phyloP scores from a whole-genome alignment of 1,139 yeast genomes.

The Nadsonia commutata region DNA sequence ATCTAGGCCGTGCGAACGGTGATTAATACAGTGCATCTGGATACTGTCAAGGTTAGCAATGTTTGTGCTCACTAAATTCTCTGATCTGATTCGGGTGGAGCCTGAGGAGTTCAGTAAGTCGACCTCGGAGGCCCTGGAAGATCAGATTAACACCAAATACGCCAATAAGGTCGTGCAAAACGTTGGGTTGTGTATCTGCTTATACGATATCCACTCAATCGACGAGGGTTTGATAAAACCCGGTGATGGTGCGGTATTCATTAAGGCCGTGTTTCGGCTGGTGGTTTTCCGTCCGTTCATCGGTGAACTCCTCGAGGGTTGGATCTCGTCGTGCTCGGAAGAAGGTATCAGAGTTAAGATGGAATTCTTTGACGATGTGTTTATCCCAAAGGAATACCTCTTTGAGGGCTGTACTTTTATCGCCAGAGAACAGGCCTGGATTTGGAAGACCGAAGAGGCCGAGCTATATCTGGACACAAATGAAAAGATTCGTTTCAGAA shows the following conservation, averaged over 20 bases:
- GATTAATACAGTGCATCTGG: no score
- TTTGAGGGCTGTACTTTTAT: conserved; percentile 62
- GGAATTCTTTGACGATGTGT: conserved; percentile 85
- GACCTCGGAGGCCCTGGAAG: conserved; percentile 52
- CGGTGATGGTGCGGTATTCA: conserved; percentile 89
- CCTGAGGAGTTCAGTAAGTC: conserved; percentile 73
- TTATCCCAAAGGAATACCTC: conserved; percentile 65
- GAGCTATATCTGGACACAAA: conserved; percentile 76
- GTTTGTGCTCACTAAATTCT: conserved; percentile 70
- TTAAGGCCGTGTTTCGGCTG: conserved; percentile 59
- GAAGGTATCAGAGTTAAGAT: conserved; percentile 73
- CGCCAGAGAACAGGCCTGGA: conserved; percentile 76
- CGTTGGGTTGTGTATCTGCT: conserved; percentile 68
- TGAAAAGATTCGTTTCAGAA: conserved; percentile 79
- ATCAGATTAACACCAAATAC: conserved; percentile 72
- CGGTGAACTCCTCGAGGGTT: conserved; percentile 88
- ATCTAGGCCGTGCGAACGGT: no score
- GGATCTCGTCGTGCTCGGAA: conserved; percentile 75
- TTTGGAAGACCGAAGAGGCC: conserved; percentile 54
- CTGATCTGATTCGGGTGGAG: conserved; percentile 76
- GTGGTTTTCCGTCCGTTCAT: conserved; percentile 85
- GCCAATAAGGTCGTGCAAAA: conserved; percentile 67
- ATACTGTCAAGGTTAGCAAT: no score
- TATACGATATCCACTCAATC: conserved; percentile 68
- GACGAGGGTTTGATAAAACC: conserved; percentile 84